Evolutionary conservation across 768 basidiomycete species (phyloP).

Genomic region (Termitomyces eurrhizus): DNA sequence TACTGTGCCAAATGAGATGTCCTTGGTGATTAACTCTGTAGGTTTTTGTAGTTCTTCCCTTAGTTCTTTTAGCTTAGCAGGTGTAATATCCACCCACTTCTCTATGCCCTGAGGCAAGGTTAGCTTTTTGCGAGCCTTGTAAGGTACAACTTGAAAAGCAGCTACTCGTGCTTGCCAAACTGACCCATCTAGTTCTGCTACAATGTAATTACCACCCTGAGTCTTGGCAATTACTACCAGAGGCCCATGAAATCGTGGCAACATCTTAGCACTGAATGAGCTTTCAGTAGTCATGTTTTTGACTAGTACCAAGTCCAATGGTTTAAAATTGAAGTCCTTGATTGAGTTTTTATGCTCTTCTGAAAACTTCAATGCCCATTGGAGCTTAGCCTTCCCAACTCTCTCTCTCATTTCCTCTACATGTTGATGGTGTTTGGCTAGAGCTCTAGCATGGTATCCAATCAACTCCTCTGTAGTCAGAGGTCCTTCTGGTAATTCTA

Average conservation of each 20-base stretch:
- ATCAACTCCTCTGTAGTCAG: neutral
- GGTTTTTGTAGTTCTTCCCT: too few species aligned
- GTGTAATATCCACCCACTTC: too few species aligned
- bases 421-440: neutral
- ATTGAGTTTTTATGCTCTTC: neutral
- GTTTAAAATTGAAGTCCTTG: neutral
- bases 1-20: too few species aligned
- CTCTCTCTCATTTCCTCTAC: neutral
- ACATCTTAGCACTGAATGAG: neutral
- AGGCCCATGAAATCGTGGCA: neutral
- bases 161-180: neutral
- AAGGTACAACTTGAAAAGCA: neutral
- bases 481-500: too few species aligned
- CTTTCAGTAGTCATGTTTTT: neutral
- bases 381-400: neutral
- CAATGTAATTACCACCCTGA: too few species aligned
- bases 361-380: too few species aligned
- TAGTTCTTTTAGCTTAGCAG: too few species aligned
- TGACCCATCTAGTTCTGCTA: too few species aligned
- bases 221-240: too few species aligned
- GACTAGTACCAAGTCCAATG: neutral
- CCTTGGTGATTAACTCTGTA: too few species aligned
- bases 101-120: neutral
- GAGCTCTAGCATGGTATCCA: neutral
- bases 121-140: neutral